A percentile compares a stretch with the other conserved stretches of the same genome.
These are phyloP conservation scores for Penstemon davidsonii DNA, from an alignment of 257 asterid genomes.

Conservation along the genomic window DNA sequence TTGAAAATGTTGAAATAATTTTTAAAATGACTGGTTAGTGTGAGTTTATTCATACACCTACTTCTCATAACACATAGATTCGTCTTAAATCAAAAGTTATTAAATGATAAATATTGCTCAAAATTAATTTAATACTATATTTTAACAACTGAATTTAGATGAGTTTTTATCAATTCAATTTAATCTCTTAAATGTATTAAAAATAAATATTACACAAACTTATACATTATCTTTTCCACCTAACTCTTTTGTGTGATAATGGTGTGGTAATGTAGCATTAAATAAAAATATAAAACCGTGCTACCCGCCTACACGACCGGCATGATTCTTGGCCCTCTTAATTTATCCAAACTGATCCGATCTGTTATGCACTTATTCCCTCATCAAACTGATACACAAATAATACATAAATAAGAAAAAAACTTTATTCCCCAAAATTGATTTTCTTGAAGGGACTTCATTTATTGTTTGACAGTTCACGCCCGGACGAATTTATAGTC, in stretches of 20 bases:
- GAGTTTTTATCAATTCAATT: neutral
- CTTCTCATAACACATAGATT: too few relatives aligned
- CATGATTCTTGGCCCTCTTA: slow-evolving; percentile 32
- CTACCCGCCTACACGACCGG: slow-evolving; percentile 44
- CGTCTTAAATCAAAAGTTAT: too few relatives aligned
- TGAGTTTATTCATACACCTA: too few relatives aligned
- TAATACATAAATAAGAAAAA: slow-evolving; percentile 1
- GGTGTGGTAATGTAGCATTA: slow-evolving; percentile 10
- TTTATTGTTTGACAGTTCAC: slow-evolving; percentile 49
- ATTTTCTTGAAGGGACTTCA: slow-evolving; percentile 32
- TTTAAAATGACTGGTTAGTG: too few relatives aligned
- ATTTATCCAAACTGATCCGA: slow-evolving; percentile 47
- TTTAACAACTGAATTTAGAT: too few relatives aligned
- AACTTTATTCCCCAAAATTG: slow-evolving; percentile 37
- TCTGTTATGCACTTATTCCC: slow-evolving; percentile 42
- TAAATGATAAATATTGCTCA: too few relatives aligned
- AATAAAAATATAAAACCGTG: slow-evolving; percentile 22
- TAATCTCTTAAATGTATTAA: neutral
- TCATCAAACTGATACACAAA: slow-evolving; percentile 24
- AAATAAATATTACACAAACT: neutral
- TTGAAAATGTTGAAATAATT: too few relatives aligned
- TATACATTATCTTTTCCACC: neutral
- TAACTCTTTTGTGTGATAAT: neutral
- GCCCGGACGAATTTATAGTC: neutral
- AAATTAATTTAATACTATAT: too few relatives aligned